These are phyloP conservation scores for Bipolaris sorokiniana DNA, from an alignment of 2,329 filamentous ascomycete genomes.

Conservation along the genomic window DNA sequence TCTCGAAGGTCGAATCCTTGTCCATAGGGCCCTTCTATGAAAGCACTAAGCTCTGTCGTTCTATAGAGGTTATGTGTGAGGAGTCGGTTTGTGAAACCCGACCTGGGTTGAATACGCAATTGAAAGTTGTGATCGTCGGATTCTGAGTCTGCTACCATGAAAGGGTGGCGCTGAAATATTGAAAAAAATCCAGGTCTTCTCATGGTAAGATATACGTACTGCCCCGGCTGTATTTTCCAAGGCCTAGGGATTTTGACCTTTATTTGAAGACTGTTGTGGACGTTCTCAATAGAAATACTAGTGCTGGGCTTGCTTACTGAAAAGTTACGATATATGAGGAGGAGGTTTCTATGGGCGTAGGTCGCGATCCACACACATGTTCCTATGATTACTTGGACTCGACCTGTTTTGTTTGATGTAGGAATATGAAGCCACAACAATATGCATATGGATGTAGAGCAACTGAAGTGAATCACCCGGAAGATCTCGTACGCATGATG, in stretches of 20 bases:
- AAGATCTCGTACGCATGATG: constrained; percentile 13
- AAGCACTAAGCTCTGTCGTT: constrained; percentile 7
- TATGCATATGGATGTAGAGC: constrained; percentile 18
- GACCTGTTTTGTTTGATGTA: constrained; percentile 1
- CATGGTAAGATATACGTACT: constrained; percentile 26
- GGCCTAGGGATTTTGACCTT: constrained; percentile 14
- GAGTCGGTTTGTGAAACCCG: constrained; percentile 18
- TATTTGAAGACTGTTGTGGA: constrained; percentile 14
- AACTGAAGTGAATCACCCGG: constrained; percentile 11
- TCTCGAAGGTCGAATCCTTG: constrained; percentile 13
- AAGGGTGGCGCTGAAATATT: constrained; percentile 21
- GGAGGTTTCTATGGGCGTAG: constrained; percentile 9
- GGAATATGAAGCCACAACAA: constrained; percentile 17
- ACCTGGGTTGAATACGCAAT: constrained; percentile 14
- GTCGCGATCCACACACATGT: constrained; percentile 14
- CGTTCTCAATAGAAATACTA: constrained; percentile 13
- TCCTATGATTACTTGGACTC: constrained; percentile 8
- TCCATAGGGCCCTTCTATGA: constrained; percentile 20
- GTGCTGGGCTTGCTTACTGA: constrained; percentile 15
- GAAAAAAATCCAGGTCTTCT: constrained; percentile 13
- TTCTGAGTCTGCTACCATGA: constrained; percentile 17
- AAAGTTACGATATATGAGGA: constrained; percentile 21
- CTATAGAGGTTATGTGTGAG: not conserved
- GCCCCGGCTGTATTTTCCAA: constrained; percentile 19
- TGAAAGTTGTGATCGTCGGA: constrained; percentile 10